Conservation (phyloP, 2,329 filamentous ascomycete species). For the Fusarium annulatum region DNA sequence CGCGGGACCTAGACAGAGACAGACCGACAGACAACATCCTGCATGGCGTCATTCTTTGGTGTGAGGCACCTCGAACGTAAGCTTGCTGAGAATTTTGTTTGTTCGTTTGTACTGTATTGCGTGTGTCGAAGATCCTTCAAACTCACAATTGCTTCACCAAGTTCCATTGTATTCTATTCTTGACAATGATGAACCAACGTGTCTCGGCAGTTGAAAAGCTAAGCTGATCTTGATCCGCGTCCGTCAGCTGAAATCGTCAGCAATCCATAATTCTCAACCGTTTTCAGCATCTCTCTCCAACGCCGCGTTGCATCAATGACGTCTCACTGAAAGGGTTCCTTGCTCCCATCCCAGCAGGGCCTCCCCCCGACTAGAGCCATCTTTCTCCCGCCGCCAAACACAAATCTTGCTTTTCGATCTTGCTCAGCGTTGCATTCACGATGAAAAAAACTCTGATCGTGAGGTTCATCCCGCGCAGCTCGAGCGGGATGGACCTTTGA, state of each 20-base stretch:
- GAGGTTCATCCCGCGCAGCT: not conserved
- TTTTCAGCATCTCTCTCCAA: not conserved
- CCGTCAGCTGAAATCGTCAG: not conserved
- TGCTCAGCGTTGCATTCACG: slow-evolving; percentile 16
- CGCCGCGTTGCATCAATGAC: slow-evolving; percentile 26
- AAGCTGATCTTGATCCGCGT: not conserved
- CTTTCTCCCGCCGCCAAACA: slow-evolving; percentile 18
- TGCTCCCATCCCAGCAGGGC: slow-evolving; percentile 11
- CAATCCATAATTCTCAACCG: slow-evolving; percentile 2
- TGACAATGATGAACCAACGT: not conserved
- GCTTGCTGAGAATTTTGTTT: not conserved
- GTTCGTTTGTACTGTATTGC: not conserved
- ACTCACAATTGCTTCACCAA: not conserved
- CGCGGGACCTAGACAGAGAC: not conserved
- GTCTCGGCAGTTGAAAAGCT: slow-evolving; percentile 17
- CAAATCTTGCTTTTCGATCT: slow-evolving; percentile 13
- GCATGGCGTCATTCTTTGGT: slow-evolving; percentile 26
- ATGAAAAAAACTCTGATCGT: slow-evolving; percentile 1
- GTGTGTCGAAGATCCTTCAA: not conserved
- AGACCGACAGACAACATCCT: not conserved
- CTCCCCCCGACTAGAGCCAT: slow-evolving; percentile 13
- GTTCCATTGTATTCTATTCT: not conserved
- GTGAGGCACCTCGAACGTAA: slow-evolving; percentile 1
- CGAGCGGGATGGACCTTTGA: not conserved
- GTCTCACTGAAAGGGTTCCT: slow-evolving; percentile 9